Conservation (phyloP, 2,329 filamentous ascomycete species). For the Fusarium siculi region DNA sequence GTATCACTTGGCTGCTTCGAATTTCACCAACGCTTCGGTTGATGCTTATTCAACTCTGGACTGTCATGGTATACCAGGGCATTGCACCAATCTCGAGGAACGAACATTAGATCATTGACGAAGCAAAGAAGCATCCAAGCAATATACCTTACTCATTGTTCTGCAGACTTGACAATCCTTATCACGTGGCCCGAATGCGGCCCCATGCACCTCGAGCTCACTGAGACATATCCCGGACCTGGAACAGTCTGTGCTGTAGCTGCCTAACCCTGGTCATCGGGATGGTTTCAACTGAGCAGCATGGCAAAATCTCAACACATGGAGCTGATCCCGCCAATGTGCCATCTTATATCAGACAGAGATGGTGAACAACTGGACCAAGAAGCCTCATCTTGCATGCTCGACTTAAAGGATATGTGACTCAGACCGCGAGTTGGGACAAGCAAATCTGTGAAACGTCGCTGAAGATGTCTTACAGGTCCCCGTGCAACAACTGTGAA, state of each 20-base stretch:
- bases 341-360: not conserved
- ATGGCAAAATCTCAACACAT: slow-evolving; percentile 11
- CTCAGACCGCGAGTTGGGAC: slow-evolving; percentile 21
- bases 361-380: slow-evolving; percentile 2
- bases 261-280: slow-evolving; percentile 22
- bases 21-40: not conserved
- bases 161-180: slow-evolving; percentile 4
- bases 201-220: not conserved
- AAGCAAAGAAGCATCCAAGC: not conserved
- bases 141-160: not conserved
- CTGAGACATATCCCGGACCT: slow-evolving; percentile 31
- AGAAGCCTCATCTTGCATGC: slow-evolving; percentile 13
- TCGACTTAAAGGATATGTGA: slow-evolving; percentile 10
- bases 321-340: slow-evolving; percentile 9
- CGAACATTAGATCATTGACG: not conserved
- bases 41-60: not conserved
- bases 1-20: slow-evolving; percentile 9
- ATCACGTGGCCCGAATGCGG: not conserved
- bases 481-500: slow-evolving; percentile 37
- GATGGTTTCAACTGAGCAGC: slow-evolving; percentile 24
- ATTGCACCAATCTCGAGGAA: not conserved
- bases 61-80: not conserved
- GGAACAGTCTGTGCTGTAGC: slow-evolving; percentile 10
- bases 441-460: slow-evolving; percentile 29
- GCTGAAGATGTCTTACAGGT: slow-evolving; percentile 35